These are phyloP conservation scores for Parachaetomium inaequale DNA, from an alignment of 495 filamentous ascomycete species.

Conservation along the genomic window DNA sequence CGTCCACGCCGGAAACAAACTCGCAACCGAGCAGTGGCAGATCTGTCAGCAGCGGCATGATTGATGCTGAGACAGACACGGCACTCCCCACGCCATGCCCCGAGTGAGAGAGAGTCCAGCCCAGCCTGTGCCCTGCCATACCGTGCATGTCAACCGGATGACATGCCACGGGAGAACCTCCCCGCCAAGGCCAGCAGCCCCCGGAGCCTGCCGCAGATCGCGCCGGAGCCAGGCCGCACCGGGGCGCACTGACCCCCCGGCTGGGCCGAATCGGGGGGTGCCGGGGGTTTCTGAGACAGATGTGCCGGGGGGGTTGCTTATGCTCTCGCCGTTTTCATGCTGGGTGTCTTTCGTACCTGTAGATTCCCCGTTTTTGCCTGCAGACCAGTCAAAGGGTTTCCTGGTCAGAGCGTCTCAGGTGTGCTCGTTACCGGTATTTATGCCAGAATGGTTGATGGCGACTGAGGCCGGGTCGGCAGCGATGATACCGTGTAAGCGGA, in stretches of 20 bases:
- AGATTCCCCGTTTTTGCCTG: background rate
- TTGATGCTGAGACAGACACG: background rate
- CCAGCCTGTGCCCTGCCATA: too few species aligned
- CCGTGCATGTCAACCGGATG: background rate
- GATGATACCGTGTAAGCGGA: background rate
- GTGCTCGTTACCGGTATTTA: background rate
- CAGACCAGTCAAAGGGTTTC: background rate
- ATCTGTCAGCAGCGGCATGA: background rate
- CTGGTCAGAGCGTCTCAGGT: background rate
- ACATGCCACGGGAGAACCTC: background rate
- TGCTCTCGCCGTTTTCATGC: background rate
- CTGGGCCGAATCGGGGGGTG: background rate
- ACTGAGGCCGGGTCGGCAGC: background rate
- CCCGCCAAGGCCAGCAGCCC: background rate
- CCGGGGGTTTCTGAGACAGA: background rate
- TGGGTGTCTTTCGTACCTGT: background rate
- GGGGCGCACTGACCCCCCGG: slow-evolving; percentile 12
- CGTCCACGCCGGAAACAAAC: background rate
- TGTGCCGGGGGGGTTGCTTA: background rate
- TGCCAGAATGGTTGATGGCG: background rate
- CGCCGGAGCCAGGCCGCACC: slow-evolving; percentile 9
- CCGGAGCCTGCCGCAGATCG: slow-evolving; percentile 16
- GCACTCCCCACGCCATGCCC: background rate
- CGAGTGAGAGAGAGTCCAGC: too few species aligned
- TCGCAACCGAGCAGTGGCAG: background rate